Evolutionary conservation across 805 yeast genomes (phyloP).

Genomic region (Candida montana): DNA sequence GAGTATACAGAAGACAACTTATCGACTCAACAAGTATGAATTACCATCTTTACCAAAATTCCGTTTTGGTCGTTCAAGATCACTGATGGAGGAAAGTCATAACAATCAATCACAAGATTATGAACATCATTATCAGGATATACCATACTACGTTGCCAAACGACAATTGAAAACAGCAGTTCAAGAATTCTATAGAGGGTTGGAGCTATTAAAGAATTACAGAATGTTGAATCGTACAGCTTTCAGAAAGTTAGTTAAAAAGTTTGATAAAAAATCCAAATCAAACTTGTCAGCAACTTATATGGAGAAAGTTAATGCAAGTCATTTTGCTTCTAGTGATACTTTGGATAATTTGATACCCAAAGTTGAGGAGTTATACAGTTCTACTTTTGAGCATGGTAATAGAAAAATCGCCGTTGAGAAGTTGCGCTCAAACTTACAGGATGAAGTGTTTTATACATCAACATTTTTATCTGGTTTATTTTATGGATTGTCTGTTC

Average conservation of each 20-base stretch:
- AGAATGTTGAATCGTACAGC: slow-evolving; percentile 80
- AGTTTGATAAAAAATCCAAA: slow-evolving; percentile 72
- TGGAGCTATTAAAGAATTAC: slow-evolving; percentile 67
- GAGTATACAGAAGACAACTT: slow-evolving; percentile 17
- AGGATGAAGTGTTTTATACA: slow-evolving; percentile 31
- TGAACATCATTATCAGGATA: slow-evolving; percentile 30
- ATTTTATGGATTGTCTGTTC: slow-evolving; percentile 63
- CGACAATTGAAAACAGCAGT: slow-evolving; percentile 64
- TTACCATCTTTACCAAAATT: slow-evolving; percentile 38
- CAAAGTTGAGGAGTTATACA: slow-evolving; percentile 63
- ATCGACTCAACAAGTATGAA: slow-evolving; percentile 31
- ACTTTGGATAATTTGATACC: slow-evolving; percentile 57
- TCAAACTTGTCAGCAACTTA: slow-evolving; percentile 41
- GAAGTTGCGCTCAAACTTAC: slow-evolving; percentile 49
- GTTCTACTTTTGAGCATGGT: slow-evolving; percentile 62
- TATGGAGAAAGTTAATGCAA: slow-evolving; percentile 50
- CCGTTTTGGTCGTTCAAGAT: slow-evolving; percentile 27
- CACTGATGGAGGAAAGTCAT: not conserved
- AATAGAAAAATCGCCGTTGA: slow-evolving; percentile 65
- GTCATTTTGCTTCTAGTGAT: slow-evolving; percentile 60
- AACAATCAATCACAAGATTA: slow-evolving; percentile 39
- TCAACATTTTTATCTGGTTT: slow-evolving; percentile 60
- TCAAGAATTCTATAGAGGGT: slow-evolving; percentile 65
- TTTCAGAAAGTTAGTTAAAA: slow-evolving; percentile 81
- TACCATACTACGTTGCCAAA: slow-evolving; percentile 61